Evolutionary conservation across 176 grass and related monocot species (phyloP), one percentile per base, ranked within the genome.

Genomic region (Oryza glaberrima): DNA sequence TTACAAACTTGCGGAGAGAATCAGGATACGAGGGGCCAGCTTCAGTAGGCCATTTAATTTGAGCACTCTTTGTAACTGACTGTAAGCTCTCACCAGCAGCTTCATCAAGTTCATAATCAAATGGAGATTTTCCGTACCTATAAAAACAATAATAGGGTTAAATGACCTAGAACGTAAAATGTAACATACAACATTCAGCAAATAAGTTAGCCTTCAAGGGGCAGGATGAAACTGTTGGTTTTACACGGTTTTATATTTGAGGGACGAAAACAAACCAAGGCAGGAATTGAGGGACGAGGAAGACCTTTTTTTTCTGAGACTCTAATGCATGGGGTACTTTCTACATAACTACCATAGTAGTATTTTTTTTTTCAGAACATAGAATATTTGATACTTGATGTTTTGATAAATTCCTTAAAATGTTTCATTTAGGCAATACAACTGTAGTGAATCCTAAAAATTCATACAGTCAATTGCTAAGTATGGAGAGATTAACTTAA

Each of bases 41-140:
- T 69, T 81, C 92, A 0, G 77, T 43, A 81, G 88, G 76, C 95
- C 95, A 97, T 76, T 92, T 94, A 70, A 97, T 94, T 77, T 94
- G 86, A n/a, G 90, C 90, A 77, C 82, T 90, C 80, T 83, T 93
- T 19, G 88, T 81, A 28, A 88, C 90, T 32, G 80, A 86, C 73
- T 82, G 85, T 71, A 94, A 77, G 54, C 76, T 94, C 76, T 91
- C 92, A 3, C 68, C 86, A 86, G 91, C 88, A 78, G 92, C 88
- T 90, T 94, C 95, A 85, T 91, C 88, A 72, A 97, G 65, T 75
- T 86, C 86, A 38, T 94, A 94, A 48, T 97, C 95, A 84, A 97
- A 97, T 58, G 92, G 95, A 52, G 95, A 93, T 81, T 89, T 90
- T 63, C 92, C 88, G 16, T 93, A 93, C 92, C 95, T 97, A 60